Evolutionary conservation across 129 eudicot species (phyloP), one percentile per base, ranked within the genome.

Genomic region (Chrysanthemum makinoi): DNA sequence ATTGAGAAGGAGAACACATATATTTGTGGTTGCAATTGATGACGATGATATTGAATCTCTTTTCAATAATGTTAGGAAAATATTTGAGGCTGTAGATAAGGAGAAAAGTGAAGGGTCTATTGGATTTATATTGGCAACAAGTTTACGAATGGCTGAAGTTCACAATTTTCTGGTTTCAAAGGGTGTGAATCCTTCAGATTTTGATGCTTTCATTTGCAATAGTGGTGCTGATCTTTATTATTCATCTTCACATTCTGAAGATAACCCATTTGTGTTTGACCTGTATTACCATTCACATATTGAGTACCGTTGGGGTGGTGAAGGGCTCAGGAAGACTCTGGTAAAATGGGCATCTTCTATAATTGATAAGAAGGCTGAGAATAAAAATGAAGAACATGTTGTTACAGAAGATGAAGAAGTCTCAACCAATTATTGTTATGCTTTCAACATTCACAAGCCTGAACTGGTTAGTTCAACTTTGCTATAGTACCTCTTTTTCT

Each of bases 251-350:
- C 87, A 84, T 49, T 80, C 91, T 15, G 99, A 95, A 62, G 94
- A 90, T 52, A 84, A 82, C 77, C 90, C 91, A 2, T 88, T 95
- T 75, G 96, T 95, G 18, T 89, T 82, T 71, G 99, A 95, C 77
- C 83, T 88, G 67, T 91, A 90, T 76, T 95, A 95, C 60, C 97
- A 88, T 76, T 90, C 97, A 6, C 99, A 95, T 60, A 95, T 95
- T 30, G 99, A 95, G 72, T 90, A 95, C 69, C 94, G 97, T 3
- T 95, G 99, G 99, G 99, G 99, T 53, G 97, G 99, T 51, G 99
- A 95, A 86, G 97, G 99, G 68, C 79, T 95, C 56, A 86, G 97
- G 84, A 90, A 88, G 87, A 90, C 99, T 66, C 73, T 95, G 86
- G 91, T 83, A 10, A 89, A 96, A 13, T 95, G 97, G 99, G 94